These are phyloP conservation scores for Flaveria ramosissima DNA, from an alignment of 129 eudicot genomes.

Conservation along the genomic window DNA sequence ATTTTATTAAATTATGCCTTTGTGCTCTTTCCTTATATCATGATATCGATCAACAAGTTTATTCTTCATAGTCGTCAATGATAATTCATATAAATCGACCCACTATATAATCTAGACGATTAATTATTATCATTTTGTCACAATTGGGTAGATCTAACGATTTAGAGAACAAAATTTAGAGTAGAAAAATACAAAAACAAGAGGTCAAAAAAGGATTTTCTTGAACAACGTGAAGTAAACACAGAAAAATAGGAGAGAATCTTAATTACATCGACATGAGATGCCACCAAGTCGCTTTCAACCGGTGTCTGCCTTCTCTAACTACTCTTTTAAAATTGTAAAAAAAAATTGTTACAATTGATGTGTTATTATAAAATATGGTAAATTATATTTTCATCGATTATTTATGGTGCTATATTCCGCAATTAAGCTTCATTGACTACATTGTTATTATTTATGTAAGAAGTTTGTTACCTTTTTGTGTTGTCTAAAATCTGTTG, in stretches of 20 bases:
- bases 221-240: conserved; percentile 31
- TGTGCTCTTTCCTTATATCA: background rate
- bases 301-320: background rate
- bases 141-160: background rate
- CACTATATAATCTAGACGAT: background rate
- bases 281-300: conserved; percentile 44
- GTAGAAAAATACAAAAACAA: conserved; percentile 25
- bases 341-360: background rate
- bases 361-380: too few relatives aligned
- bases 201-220: conserved; percentile 38
- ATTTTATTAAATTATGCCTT: background rate
- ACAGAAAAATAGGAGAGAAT: conserved; percentile 46
- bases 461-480: too few relatives aligned
- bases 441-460: too few relatives aligned
- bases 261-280: conserved; percentile 40
- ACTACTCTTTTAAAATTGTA: background rate
- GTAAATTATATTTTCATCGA: too few relatives aligned
- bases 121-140: background rate
- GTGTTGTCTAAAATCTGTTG: too few relatives aligned
- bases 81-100: background rate
- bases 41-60: background rate
- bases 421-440: too few relatives aligned
- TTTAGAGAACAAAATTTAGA: conserved; percentile 6
- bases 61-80: background rate
- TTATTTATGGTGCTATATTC: too few relatives aligned